A percentile compares a stretch with the other conserved stretches of the same genome.
Conservation (phyloP, 257 asterid genomes). For the Coffea canephora region DNA sequence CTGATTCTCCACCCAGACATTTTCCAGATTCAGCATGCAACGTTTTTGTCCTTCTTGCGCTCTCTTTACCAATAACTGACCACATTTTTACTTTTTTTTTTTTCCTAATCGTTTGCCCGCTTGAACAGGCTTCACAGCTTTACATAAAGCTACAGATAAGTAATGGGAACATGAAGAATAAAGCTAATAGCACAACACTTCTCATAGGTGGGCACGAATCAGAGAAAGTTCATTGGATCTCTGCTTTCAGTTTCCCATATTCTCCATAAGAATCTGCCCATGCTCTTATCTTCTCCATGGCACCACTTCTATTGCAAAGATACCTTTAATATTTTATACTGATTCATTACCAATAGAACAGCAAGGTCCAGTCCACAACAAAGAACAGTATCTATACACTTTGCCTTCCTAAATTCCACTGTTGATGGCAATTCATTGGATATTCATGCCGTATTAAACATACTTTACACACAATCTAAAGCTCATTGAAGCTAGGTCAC, state of each 20-base stretch:
- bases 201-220: slow-evolving; percentile 2
- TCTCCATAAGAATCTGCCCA: slow-evolving; percentile 4
- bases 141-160: slow-evolving; percentile 10
- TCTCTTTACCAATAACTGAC: no score
- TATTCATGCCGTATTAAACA: neutral
- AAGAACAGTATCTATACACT: neutral
- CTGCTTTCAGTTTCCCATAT: slow-evolving; percentile 1
- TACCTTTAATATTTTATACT: neutral
- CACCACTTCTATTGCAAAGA: neutral
- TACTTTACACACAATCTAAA: neutral
- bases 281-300: neutral
- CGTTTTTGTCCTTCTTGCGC: neutral
- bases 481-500: neutral
- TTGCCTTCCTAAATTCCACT: neutral
- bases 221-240: slow-evolving; percentile 1
- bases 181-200: slow-evolving; percentile 22
- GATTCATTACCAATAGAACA: neutral
- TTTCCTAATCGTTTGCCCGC: neutral
- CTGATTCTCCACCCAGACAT: slow-evolving; percentile 10
- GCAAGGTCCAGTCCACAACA: neutral
- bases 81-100: no score
- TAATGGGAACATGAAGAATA: slow-evolving; percentile 28
- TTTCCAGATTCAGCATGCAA: neutral
- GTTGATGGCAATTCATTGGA: neutral
- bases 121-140: slow-evolving; percentile 19